Evolutionary conservation across 2,329 filamentous ascomycete species (phyloP).

Genomic region (Camptophora hylomeconis): DNA sequence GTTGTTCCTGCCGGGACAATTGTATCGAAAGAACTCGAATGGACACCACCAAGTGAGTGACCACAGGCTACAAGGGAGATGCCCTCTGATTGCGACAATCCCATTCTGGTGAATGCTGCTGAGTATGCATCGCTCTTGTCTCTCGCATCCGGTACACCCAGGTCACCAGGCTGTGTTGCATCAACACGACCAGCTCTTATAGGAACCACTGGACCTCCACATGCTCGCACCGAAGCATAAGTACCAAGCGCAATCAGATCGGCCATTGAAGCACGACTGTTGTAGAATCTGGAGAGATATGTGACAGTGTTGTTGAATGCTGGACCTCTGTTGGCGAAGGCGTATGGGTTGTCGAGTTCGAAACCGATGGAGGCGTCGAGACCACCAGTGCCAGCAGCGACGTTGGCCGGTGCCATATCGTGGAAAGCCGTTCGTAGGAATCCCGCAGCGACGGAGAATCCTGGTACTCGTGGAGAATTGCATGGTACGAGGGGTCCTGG

Average conservation of each 20-base stretch:
- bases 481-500: no score
- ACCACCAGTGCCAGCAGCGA: constrained; percentile 20
- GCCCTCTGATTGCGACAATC: constrained; percentile 18
- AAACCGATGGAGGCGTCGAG: constrained; percentile 24
- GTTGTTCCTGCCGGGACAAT: constrained; percentile 20
- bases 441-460: no score
- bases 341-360: constrained; percentile 16
- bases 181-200: constrained; percentile 22
- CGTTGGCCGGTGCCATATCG: constrained; percentile 22
- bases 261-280: constrained; percentile 17
- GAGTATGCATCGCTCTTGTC: constrained; percentile 21
- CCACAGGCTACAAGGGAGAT: constrained; percentile 23
- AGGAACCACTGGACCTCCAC: constrained; percentile 20
- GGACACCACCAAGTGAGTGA: constrained; percentile 24
- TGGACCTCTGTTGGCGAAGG: constrained; percentile 20
- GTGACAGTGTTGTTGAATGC: constrained; percentile 23
- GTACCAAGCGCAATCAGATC: constrained; percentile 22
- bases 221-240: constrained; percentile 20
- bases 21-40: constrained; percentile 20
- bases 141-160: constrained; percentile 22
- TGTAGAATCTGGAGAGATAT: constrained; percentile 19
- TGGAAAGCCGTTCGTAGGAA: no score
- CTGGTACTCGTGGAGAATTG: no score
- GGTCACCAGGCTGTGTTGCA: constrained; percentile 19
- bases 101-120: constrained; percentile 20